Percentiles rank a stretch among this genome's conserved stretches.
Evolutionary conservation across 768 basidiomycete genomes (phyloP).

Genomic region (Leccinum obscurum): DNA sequence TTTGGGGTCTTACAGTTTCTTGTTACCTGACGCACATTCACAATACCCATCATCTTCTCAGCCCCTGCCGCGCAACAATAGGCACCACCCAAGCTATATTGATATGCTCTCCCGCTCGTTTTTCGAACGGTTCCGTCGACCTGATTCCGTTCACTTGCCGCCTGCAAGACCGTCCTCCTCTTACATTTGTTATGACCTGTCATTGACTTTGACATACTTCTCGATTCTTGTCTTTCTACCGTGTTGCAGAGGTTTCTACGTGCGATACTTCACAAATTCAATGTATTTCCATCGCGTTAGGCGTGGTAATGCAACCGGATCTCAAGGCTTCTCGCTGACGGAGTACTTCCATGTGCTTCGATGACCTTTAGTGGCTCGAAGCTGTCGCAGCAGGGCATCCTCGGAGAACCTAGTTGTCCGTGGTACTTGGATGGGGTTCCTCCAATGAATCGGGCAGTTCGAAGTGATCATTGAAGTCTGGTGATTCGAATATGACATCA

Average conservation of each 20-base stretch:
- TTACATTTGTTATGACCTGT: constrained; percentile 22
- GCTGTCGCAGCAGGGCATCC: neutral
- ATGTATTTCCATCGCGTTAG: constrained; percentile 22
- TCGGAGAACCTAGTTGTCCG: neutral
- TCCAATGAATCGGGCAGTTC: neutral
- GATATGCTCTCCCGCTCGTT: constrained; percentile 30
- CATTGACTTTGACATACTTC: constrained; percentile 21
- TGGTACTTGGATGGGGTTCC: neutral
- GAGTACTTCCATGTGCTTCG: neutral
- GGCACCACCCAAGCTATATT: constrained; percentile 23
- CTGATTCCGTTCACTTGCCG: constrained; percentile 11
- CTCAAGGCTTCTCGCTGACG: neutral
- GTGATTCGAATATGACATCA: neutral
- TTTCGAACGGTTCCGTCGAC: constrained; percentile 15
- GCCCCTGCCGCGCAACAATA: constrained; percentile 21
- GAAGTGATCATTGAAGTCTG: neutral
- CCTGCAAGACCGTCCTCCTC: constrained; percentile 12
- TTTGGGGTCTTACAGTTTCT: constrained; percentile 18
- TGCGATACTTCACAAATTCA: constrained; percentile 11
- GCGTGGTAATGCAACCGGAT: constrained; percentile 6
- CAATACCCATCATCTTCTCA: constrained; percentile 23
- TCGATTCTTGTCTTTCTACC: constrained; percentile 15
- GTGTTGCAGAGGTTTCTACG: constrained; percentile 10
- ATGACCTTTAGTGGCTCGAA: neutral
- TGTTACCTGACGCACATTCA: constrained; percentile 24